A percentile compares a stretch with the other conserved stretches of the same genome.
Evolutionary conservation across 768 basidiomycete genomes (phyloP).

Genomic region (Mycena indigotica): DNA sequence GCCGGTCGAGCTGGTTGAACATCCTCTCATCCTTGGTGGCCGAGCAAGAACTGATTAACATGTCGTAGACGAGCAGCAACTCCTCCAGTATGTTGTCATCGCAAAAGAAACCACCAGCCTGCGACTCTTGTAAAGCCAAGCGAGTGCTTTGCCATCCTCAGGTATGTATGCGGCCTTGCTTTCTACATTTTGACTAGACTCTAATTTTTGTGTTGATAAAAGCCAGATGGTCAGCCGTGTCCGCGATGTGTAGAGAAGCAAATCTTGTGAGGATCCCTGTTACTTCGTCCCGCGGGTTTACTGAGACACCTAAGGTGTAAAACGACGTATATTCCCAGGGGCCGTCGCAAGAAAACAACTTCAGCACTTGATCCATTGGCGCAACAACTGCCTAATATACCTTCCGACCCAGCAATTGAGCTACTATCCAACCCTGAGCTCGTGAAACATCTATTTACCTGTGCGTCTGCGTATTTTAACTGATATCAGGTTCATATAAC

Average conservation of each 20-base stretch:
- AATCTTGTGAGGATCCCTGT: background rate
- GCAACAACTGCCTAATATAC: too few species aligned
- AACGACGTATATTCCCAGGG: slow-evolving; percentile 12
- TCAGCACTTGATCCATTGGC: background rate
- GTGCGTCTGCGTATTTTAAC: background rate
- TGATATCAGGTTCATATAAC: background rate
- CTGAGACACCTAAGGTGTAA: slow-evolving; percentile 6
- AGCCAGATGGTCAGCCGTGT: slow-evolving; percentile 9
- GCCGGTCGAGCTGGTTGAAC: too few species aligned
- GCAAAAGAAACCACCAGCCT: background rate
- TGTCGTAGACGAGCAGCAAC: too few species aligned
- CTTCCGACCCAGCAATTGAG: background rate
- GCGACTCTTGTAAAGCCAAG: background rate
- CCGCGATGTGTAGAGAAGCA: slow-evolving; percentile 17
- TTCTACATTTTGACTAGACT: too few species aligned
- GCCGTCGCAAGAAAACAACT: background rate
- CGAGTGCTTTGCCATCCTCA: background rate
- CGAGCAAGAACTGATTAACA: too few species aligned
- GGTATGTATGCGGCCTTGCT: too few species aligned
- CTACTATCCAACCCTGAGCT: background rate
- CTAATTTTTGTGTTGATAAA: slow-evolving; percentile 7
- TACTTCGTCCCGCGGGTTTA: background rate
- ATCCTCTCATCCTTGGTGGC: too few species aligned
- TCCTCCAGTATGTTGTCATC: too few species aligned
- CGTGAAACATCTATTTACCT: background rate